Base-by-base conservation (phyloP, 768 basidiomycete genomes). In the Cyathus striatus region DNA sequence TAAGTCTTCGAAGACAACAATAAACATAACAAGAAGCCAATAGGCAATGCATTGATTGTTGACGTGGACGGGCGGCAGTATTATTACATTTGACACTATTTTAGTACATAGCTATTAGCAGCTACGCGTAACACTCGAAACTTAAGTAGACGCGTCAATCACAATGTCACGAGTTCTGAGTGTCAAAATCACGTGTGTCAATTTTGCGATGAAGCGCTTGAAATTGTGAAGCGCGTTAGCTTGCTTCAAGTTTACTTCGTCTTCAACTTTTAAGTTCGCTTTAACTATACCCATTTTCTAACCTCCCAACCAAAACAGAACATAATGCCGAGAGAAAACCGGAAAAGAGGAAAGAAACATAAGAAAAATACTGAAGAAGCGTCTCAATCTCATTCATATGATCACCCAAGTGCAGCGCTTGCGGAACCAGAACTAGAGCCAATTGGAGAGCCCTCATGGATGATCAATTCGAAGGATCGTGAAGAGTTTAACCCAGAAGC, bases 291-390 rank as follows among this genome's bases (percentile, higher is more conserved):
- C n/a, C n/a, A n/a, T n/a, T n/a, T n/a, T n/a, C n/a, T n/a, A n/a
- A n/a, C n/a, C n/a, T n/a, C n/a, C n/a, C n/a, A n/a, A n/a, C n/a
- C n/a, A n/a, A n/a, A n/a, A n/a, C n/a, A n/a, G n/a, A n/a, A n/a
- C n/a, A n/a, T 43, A 40, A 88, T 89, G 86, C 86, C 86, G 32
- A 73, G 79, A 47, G 86, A 87, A 58, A 72, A 81, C 55, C 68
- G 86, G 46, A 86, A 88, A 59, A 67, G 86, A 61, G 86, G 86
- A 26, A 87, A 83, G 63, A 86, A 82, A 58, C 75, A 84, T 52
- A 87, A 78, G 57, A 80, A 81, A 54, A 50, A 57, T 4, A 51
- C 60, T 42, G 59, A 65, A 17, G 57, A 63, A 38, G 45, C 41
- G 14, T 27, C 47, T 24, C n/a, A n/a, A n/a, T n/a, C n/a, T n/a